Conservation (phyloP, 257 asterid species). For the Salvia miltiorrhiza region DNA sequence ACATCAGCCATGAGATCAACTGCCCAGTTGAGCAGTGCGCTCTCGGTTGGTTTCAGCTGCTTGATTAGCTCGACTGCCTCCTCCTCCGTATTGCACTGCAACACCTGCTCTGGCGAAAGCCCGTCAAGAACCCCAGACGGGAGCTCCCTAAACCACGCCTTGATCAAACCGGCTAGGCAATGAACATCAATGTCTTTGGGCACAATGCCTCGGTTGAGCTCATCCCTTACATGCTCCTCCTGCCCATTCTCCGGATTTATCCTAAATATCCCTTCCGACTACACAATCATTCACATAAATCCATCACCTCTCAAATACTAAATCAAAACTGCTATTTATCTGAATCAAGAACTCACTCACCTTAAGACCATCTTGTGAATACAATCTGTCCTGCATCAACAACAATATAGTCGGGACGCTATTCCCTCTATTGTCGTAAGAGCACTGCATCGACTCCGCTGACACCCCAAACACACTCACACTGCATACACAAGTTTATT, state of each 20-base stretch:
- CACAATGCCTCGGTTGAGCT: conserved; percentile 85
- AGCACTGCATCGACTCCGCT: conserved; percentile 97
- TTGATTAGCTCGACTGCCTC: conserved; percentile 64
- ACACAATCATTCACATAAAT: conserved; percentile 12
- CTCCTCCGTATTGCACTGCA: conserved; percentile 78
- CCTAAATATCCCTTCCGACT: conserved; percentile 97
- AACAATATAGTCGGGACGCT: conserved; percentile 93
- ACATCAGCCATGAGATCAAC: conserved; percentile 96
- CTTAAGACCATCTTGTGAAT: conserved; percentile 80
- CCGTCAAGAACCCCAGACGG: conserved; percentile 92
- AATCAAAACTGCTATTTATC: neutral
- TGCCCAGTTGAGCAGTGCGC: conserved; percentile 86
- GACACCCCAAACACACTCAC: conserved; percentile 95
- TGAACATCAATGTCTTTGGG: conserved; percentile 90
- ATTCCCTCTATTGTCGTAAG: conserved; percentile 83
- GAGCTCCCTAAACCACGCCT: conserved; percentile 96
- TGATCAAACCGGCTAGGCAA: conserved; percentile 87
- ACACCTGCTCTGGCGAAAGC: conserved; percentile 76
- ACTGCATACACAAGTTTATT: conserved; percentile 37
- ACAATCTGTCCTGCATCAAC: conserved; percentile 79
- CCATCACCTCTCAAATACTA: conserved; percentile 1
- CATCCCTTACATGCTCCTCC: conserved; percentile 85
- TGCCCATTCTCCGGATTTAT: conserved; percentile 93
- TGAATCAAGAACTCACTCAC: conserved; percentile 42
- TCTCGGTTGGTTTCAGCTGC: conserved; percentile 76